These are phyloP conservation scores for Rossbeevera mucosa DNA, from an alignment of 768 basidiomycete species.

Conservation along the genomic window DNA sequence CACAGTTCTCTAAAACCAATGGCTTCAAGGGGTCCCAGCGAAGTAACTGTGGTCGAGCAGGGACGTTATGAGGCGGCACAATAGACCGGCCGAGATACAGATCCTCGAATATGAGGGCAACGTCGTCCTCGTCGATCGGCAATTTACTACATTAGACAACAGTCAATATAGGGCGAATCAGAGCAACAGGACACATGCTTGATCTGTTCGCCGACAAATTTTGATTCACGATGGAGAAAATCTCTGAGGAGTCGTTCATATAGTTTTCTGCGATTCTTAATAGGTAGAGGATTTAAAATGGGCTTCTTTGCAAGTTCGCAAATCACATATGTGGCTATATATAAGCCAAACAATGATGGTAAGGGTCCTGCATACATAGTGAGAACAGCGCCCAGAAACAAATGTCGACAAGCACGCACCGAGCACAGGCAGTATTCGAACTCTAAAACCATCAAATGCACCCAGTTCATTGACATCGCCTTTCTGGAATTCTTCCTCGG, in stretches of 20 bases:
- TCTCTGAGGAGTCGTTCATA: constrained; percentile 78
- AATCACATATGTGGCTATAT: constrained; percentile 84
- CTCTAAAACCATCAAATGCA: constrained; percentile 88
- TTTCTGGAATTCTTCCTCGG: constrained; percentile 88
- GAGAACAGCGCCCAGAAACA: not conserved
- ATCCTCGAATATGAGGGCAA: constrained; percentile 83
- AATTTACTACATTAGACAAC: constrained; percentile 48
- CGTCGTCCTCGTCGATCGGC: constrained; percentile 79
- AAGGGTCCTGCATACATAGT: constrained; percentile 43
- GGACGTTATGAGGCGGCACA: constrained; percentile 73
- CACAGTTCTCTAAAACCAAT: constrained; percentile 74
- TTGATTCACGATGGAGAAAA: constrained; percentile 69
- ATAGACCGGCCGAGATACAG: constrained; percentile 73
- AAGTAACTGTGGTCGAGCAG: constrained; percentile 66
- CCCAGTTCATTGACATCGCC: constrained; percentile 86
- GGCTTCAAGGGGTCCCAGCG: constrained; percentile 73
- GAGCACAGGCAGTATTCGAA: constrained; percentile 89
- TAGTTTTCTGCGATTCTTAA: constrained; percentile 80
- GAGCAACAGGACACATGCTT: constrained; percentile 42
- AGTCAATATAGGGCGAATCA: not conserved
- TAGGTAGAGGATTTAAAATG: constrained; percentile 75
- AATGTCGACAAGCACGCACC: constrained; percentile 41
- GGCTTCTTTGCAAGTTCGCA: constrained; percentile 83
- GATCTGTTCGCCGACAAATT: constrained; percentile 53
- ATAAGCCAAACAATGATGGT: constrained; percentile 86